These are phyloP conservation scores for Fusarium pseudograminearum DNA, from an alignment of 2,329 filamentous ascomycete genomes.

Conservation along the genomic window DNA sequence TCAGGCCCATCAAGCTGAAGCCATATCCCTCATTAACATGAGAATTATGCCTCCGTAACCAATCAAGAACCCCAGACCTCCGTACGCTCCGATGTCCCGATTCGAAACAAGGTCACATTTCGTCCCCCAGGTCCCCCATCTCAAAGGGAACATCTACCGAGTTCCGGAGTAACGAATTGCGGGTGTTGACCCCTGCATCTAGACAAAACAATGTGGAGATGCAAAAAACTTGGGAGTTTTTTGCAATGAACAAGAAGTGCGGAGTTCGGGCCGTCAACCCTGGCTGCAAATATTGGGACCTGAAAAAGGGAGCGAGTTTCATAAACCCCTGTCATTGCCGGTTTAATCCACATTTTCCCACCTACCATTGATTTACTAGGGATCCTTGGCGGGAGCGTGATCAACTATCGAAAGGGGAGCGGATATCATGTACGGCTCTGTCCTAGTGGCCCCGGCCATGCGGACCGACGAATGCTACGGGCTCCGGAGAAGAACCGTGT, in stretches of 20 bases:
- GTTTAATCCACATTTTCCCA: constrained; percentile 27
- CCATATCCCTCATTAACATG: neutral
- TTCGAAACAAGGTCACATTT: constrained; percentile 1
- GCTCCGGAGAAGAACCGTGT: neutral
- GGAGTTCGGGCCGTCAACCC: constrained; percentile 17
- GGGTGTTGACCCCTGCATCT: neutral
- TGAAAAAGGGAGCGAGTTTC: constrained; percentile 10
- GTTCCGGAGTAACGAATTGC: constrained; percentile 10
- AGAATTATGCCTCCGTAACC: neutral
- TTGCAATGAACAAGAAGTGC: neutral
- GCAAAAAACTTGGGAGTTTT: neutral
- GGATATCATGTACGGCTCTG: constrained; percentile 4
- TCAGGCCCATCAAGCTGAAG: constrained; percentile 1
- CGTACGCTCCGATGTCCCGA: constrained; percentile 20
- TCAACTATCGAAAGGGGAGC: constrained; percentile 2
- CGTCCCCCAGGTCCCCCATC: neutral
- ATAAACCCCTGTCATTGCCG: constrained; percentile 6
- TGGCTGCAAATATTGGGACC: neutral
- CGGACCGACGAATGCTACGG: neutral
- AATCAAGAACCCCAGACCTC: constrained; percentile 30
- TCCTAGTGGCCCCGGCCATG: constrained; percentile 1
- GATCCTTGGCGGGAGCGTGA: constrained; percentile 1
- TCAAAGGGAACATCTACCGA: constrained; percentile 17
- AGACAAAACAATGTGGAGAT: constrained; percentile 1
- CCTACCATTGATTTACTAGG: constrained; percentile 16